Evolutionary conservation across 176 grass and related monocot species (phyloP).

Genomic region (Musa schizocarpa): DNA sequence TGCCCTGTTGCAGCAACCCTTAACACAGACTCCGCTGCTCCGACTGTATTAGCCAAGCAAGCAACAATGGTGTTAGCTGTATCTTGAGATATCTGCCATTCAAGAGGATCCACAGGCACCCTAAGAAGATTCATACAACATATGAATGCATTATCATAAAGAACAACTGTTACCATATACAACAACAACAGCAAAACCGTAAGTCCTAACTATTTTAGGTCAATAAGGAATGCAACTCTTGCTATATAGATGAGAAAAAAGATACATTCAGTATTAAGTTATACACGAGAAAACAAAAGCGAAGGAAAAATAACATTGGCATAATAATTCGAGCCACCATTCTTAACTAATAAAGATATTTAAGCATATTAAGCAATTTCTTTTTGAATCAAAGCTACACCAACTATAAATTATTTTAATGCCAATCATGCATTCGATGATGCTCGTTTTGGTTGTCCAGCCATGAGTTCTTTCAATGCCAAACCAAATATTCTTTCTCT

Average conservation of each 20-base stretch:
- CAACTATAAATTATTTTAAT: no score
- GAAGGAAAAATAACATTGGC: no score
- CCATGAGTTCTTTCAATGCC: no score
- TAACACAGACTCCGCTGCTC: slow-evolving; percentile 85
- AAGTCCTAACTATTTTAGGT: neutral
- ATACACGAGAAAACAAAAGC: no score
- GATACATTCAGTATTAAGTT: no score
- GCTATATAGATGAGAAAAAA: neutral
- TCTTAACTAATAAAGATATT: no score
- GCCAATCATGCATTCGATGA: no score
- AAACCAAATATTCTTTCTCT: no score
- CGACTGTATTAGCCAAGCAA: slow-evolving; percentile 82
- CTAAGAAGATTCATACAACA: slow-evolving; percentile 24
- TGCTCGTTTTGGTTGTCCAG: no score
- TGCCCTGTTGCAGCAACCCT: slow-evolving; percentile 85
- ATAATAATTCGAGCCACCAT: no score
- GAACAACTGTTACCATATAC: neutral
- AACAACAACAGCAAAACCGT: neutral
- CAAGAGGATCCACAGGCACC: slow-evolving; percentile 92
- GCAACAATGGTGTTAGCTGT: slow-evolving; percentile 86
- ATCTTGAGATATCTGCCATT: slow-evolving; percentile 94
- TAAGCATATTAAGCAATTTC: no score
- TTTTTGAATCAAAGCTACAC: no score
- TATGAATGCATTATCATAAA: neutral
- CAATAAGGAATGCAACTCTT: neutral